Percentiles rank a stretch among this genome's conserved stretches.
phyloP scores from a whole-genome alignment of 1,284 basidiomycete species.

The Sporisorium exsertum region DNA sequence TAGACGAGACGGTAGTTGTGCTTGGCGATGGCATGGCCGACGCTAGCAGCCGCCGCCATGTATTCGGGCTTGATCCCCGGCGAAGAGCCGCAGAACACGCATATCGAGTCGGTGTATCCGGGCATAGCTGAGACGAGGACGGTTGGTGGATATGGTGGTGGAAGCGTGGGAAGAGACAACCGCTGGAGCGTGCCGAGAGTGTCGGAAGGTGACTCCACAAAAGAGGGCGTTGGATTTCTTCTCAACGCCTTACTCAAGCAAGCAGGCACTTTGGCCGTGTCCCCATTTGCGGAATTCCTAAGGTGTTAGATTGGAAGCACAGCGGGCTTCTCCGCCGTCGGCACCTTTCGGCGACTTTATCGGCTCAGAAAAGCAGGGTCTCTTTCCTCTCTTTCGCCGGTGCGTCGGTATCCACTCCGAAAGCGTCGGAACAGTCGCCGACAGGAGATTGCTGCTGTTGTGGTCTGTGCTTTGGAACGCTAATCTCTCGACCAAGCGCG shows the following conservation, averaged over 20 bases:
- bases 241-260: constrained; percentile 15
- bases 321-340: neutral
- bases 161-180: neutral
- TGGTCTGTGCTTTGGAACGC: neutral
- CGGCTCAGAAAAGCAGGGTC: neutral
- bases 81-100: constrained; percentile 69
- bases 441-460: neutral
- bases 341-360: constrained; percentile 32
- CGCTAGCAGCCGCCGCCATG: constrained; percentile 71
- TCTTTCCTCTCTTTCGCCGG: neutral
- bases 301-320: neutral
- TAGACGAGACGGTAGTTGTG: constrained; percentile 81
- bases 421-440: constrained; percentile 5
- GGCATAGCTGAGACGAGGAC: constrained; percentile 19
- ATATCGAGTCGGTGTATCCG: constrained; percentile 56
- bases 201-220: neutral
- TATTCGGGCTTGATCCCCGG: constrained; percentile 61
- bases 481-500: neutral
- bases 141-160: neutral
- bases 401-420: constrained; percentile 5
- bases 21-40: constrained; percentile 80
- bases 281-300: neutral
- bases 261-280: neutral
- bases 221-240: neutral
- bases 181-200: neutral